Conservation (phyloP, 805 yeast genomes). For the Starmerella davenportii region DNA sequence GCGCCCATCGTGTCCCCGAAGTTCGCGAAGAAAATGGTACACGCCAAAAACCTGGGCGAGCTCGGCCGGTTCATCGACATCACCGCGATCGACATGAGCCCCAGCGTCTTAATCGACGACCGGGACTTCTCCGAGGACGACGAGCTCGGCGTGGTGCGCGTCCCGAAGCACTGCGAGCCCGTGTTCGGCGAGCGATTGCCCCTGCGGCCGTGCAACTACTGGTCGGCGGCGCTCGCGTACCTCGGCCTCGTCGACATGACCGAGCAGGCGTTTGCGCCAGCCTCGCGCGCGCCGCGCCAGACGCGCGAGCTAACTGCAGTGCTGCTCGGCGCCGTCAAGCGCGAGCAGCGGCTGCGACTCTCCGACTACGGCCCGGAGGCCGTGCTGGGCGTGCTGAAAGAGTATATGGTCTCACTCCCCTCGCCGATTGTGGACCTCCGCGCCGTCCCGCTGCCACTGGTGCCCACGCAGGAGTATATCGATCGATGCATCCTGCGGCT, state of each 20-base stretch:
- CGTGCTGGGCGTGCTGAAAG: constrained; percentile 29
- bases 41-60: constrained; percentile 34
- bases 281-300: not conserved
- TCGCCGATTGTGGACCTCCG: constrained; percentile 36
- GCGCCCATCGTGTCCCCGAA: constrained; percentile 33
- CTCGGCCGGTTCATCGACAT: constrained; percentile 51
- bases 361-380: constrained; percentile 40
- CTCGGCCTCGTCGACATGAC: constrained; percentile 3
- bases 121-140: constrained; percentile 26
- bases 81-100: constrained; percentile 54
- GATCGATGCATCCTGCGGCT: constrained; percentile 21
- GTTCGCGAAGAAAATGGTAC: constrained; percentile 27
- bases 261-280: constrained; percentile 3
- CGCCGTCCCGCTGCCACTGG: constrained; percentile 35
- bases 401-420: constrained; percentile 35
- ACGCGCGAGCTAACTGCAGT: constrained; percentile 10
- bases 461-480: constrained; percentile 32
- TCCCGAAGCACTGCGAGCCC: constrained; percentile 28
- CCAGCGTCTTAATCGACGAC: constrained; percentile 57
- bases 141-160: constrained; percentile 21
- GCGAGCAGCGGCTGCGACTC: constrained; percentile 37
- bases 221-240: constrained; percentile 17
- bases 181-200: constrained; percentile 19
- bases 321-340: constrained; percentile 20
- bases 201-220: constrained; percentile 16